Evolutionary conservation across 2,329 filamentous ascomycete species (phyloP).

Genomic region (Capronia coronata): DNA sequence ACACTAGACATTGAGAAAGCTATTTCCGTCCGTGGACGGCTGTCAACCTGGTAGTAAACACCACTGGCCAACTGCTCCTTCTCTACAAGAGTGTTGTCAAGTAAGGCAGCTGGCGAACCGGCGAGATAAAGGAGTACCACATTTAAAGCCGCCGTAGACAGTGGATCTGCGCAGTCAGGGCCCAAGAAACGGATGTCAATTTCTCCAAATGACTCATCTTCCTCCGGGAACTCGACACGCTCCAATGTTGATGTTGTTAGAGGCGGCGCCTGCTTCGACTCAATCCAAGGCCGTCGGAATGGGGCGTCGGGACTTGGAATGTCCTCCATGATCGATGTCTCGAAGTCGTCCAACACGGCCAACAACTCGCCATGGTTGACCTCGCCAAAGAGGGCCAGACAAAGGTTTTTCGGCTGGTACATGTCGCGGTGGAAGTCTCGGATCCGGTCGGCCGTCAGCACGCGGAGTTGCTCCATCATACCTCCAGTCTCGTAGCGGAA

Average conservation of each 20-base stretch:
- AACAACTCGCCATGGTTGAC: slow-evolving; percentile 76
- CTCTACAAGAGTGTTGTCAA: slow-evolving; percentile 90
- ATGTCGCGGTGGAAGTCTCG: slow-evolving; percentile 91
- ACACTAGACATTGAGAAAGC: slow-evolving; percentile 83
- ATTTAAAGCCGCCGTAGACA: slow-evolving; percentile 65
- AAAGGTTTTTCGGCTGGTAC: slow-evolving; percentile 96
- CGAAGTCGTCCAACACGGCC: slow-evolving; percentile 76
- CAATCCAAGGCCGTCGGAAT: slow-evolving; percentile 85
- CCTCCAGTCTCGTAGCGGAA: slow-evolving; percentile 98
- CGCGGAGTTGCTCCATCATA: slow-evolving; percentile 84
- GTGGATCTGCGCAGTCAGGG: slow-evolving; percentile 66
- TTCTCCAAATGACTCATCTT: slow-evolving; percentile 89
- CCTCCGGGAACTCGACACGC: slow-evolving; percentile 86
- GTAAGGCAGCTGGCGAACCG: slow-evolving; percentile 83
- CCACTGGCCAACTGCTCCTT: slow-evolving; percentile 86
- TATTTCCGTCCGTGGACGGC: slow-evolving; percentile 73
- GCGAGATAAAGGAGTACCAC: slow-evolving; percentile 80
- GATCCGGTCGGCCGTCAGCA: slow-evolving; percentile 81
- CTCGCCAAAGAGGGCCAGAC: slow-evolving; percentile 85
- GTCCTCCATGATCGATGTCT: slow-evolving; percentile 74
- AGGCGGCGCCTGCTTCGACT: slow-evolving; percentile 69
- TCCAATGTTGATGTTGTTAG: slow-evolving; percentile 67
- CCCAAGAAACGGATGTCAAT: slow-evolving; percentile 81
- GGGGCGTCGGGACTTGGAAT: slow-evolving; percentile 68
- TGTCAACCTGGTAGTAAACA: slow-evolving; percentile 71